phyloP scores from a whole-genome alignment of 208 protist species.

The Angomonas ambiguus region DNA sequence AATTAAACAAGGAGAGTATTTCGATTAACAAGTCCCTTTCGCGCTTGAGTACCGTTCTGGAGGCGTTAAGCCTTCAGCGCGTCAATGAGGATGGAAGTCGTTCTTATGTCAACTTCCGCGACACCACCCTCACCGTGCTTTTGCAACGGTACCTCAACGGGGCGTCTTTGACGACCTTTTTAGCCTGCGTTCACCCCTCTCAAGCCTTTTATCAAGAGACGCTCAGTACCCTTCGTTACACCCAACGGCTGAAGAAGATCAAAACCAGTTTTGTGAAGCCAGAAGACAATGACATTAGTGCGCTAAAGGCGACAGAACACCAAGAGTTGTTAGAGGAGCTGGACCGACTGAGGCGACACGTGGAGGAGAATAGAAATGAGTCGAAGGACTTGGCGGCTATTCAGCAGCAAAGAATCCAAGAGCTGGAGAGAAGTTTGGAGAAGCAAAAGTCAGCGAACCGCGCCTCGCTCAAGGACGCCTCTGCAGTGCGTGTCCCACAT shows the following conservation, averaged over 20 bases:
- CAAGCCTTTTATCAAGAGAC: conserved; percentile 60
- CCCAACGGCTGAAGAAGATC: conserved; percentile 75
- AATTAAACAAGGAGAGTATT: conserved; percentile 87
- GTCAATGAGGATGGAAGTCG: conserved; percentile 31
- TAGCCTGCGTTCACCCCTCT: conserved; percentile 83
- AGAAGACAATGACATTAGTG: conserved; percentile 37
- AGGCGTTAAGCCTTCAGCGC: conserved; percentile 65
- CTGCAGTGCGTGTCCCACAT: conserved; percentile 5
- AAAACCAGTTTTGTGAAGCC: conserved; percentile 33
- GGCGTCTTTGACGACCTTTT: conserved; percentile 76
- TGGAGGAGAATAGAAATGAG: conserved; percentile 25
- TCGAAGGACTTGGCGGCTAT: conserved; percentile 20
- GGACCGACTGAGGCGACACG: conserved; percentile 37
- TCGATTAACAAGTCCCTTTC: conserved; percentile 89
- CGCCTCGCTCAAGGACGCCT: not conserved
- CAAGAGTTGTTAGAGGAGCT: conserved; percentile 61
- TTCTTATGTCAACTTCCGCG: conserved; percentile 83
- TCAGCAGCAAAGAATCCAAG: conserved; percentile 39
- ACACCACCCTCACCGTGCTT: conserved; percentile 83
- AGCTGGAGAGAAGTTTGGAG: conserved; percentile 32
- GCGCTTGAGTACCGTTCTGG: conserved; percentile 82
- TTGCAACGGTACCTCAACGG: conserved; percentile 85
- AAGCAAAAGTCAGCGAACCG: conserved; percentile 1
- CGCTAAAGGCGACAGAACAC: conserved; percentile 24
- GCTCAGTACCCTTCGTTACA: conserved; percentile 85